A percentile compares a stretch with the other conserved stretches of the same genome.
Evolutionary conservation across 208 protist species (phyloP).

Genomic region (Acanthamoeba culbertsoni): DNA sequence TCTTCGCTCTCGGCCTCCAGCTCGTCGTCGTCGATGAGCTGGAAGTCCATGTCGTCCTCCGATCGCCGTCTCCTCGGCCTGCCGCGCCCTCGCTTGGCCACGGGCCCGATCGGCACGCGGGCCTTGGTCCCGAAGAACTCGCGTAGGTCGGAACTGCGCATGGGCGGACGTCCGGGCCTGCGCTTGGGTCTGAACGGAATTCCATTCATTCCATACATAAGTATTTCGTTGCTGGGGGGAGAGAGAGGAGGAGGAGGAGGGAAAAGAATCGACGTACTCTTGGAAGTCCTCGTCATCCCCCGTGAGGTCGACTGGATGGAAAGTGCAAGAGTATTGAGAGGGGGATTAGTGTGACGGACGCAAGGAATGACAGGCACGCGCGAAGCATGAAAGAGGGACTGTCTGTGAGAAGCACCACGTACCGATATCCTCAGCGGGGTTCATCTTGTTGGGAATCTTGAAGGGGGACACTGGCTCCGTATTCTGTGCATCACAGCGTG

Average conservation of each 20-base stretch:
- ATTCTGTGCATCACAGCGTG: not conserved
- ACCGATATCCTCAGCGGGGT: no score
- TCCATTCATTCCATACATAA: no score
- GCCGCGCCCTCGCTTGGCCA: not conserved
- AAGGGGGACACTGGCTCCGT: not conserved
- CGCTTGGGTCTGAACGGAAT: no score
- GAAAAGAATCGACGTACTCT: not conserved
- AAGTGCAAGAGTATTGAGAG: not conserved
- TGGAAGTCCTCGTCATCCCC: not conserved
- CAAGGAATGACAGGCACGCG: not conserved
- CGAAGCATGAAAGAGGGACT: not conserved
- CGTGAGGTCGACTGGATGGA: not conserved
- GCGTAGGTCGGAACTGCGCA: not conserved
- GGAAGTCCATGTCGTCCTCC: not conserved
- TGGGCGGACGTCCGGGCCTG: not conserved
- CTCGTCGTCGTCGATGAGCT: not conserved
- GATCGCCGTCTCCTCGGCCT: not conserved
- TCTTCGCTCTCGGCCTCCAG: not conserved
- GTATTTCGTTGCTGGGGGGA: no score
- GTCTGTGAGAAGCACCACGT: no score
- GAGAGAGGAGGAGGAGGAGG: not conserved
- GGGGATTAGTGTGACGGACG: not conserved
- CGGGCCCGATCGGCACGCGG: not conserved
- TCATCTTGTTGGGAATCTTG: not conserved
- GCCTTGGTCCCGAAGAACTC: not conserved